Evolutionary conservation across 176 grass and related monocot genomes (phyloP).

Genomic region (Avena sativa): DNA sequence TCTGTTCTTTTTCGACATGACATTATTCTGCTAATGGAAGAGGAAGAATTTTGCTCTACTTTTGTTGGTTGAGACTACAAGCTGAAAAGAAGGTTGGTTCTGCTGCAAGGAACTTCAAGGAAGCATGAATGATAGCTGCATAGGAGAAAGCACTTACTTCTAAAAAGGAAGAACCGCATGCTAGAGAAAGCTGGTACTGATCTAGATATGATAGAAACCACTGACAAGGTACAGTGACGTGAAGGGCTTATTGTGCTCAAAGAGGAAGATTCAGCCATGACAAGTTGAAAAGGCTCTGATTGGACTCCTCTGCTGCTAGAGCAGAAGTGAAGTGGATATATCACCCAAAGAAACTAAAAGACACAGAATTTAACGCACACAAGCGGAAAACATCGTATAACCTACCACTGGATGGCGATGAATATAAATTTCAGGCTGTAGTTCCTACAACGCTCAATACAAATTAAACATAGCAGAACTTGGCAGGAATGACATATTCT

Average conservation of each 20-base stretch:
- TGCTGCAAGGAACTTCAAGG: slow-evolving; percentile 87
- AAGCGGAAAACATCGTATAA: slow-evolving; percentile 72
- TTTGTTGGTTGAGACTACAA: slow-evolving; percentile 41
- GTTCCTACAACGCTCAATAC: slow-evolving; percentile 66
- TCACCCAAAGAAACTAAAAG: slow-evolving; percentile 73
- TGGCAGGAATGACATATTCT: slow-evolving; percentile 61
- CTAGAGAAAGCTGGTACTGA: slow-evolving; percentile 69
- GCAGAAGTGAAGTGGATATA: slow-evolving; percentile 70
- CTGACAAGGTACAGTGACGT: slow-evolving; percentile 63
- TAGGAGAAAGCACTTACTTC: slow-evolving; percentile 74
- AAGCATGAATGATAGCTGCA: slow-evolving; percentile 79
- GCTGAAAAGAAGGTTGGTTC: slow-evolving; percentile 94
- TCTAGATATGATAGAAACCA: slow-evolving; percentile 68
- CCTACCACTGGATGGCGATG: slow-evolving; percentile 54
- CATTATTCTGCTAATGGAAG: no score
- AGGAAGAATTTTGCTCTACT: no score
- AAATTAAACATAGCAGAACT: slow-evolving; percentile 58
- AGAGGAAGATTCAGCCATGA: slow-evolving; percentile 76
- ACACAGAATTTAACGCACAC: slow-evolving; percentile 63
- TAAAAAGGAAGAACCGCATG: slow-evolving; percentile 77
- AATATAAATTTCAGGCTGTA: slow-evolving; percentile 45
- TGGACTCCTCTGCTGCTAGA: slow-evolving; percentile 73
- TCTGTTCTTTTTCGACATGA: no score
- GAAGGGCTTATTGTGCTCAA: slow-evolving; percentile 77
- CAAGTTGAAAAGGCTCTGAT: slow-evolving; percentile 72